Percentiles rank a stretch among this genome's conserved stretches.
Conservation (phyloP, 179 eudicot genomes). For the Gypsophila paniculata region DNA sequence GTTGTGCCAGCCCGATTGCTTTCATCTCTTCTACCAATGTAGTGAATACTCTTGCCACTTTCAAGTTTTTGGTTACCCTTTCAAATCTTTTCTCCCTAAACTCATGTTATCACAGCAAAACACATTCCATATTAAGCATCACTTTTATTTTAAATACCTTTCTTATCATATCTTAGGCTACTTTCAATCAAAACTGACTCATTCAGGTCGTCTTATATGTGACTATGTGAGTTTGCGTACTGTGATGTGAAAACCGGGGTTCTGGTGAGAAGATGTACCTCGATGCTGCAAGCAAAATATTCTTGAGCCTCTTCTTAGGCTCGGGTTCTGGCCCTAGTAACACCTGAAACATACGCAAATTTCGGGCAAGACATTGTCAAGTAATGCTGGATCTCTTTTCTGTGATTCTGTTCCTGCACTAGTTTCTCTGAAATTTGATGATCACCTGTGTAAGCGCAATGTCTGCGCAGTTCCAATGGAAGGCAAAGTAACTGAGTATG, state of each 20-base stretch:
- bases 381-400: not conserved
- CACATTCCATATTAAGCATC: not conserved
- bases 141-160: not conserved
- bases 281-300: conserved; percentile 89
- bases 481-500: conserved; percentile 91
- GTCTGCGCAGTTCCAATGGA: conserved; percentile 83
- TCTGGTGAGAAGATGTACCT: conserved; percentile 36
- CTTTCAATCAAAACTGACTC: not conserved
- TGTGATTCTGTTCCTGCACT: conserved; percentile 7
- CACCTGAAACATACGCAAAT: conserved; percentile 45
- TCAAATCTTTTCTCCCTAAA: conserved; percentile 87
- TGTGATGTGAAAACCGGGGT: not conserved
- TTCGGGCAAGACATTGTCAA: conserved; percentile 6
- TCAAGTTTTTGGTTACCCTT: conserved; percentile 83
- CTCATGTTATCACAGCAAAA: conserved; percentile 17
- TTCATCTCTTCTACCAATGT: conserved; percentile 96
- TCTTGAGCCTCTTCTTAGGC: conserved; percentile 86
- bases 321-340: conserved; percentile 67
- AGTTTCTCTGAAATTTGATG: not conserved
- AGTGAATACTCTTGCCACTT: conserved; percentile 87
- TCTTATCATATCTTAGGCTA: not conserved
- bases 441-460: conserved; percentile 71
- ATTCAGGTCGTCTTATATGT: not conserved
- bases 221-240: not conserved
- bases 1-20: conserved; percentile 69